phyloP scores from a whole-genome alignment of 108 stramenopile genomes.

The Fistulifera pelliculosa region DNA sequence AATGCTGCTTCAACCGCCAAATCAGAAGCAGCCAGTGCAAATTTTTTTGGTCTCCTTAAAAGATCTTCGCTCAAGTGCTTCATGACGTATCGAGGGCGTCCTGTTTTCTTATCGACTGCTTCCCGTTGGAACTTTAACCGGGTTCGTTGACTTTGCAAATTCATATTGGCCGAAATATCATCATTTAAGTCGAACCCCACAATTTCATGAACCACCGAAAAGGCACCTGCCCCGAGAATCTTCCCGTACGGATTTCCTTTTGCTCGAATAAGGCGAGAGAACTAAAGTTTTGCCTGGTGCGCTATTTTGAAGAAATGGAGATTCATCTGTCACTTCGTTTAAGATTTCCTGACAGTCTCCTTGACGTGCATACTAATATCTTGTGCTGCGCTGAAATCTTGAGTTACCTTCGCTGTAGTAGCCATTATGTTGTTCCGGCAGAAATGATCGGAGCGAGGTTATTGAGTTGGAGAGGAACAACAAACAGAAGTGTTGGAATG shows the following conservation, averaged over 20 bases:
- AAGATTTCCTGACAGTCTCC: no score
- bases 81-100: conserved; percentile 36
- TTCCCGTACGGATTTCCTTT: conserved; percentile 26
- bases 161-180: background rate
- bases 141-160: conserved; percentile 6
- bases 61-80: conserved; percentile 38
- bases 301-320: no score
- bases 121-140: conserved; percentile 8
- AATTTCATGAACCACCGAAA: conserved; percentile 48
- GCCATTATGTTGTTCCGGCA: no score
- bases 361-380: no score
- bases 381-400: no score
- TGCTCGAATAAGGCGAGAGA: conserved; percentile 17
- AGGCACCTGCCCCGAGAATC: conserved; percentile 41
- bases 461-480: no score
- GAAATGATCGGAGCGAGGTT: no score
- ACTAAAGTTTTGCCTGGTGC: no score
- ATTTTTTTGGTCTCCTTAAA: conserved; percentile 26
- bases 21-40: conserved; percentile 49
- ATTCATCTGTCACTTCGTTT: no score
- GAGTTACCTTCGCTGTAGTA: no score
- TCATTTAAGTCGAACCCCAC: conserved; percentile 12
- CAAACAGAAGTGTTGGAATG: no score
- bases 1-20: conserved; percentile 69
- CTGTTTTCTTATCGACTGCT: conserved; percentile 1